Base-by-base conservation (phyloP, 2,329 filamentous ascomycete species). In the Claviceps sp. region DNA sequence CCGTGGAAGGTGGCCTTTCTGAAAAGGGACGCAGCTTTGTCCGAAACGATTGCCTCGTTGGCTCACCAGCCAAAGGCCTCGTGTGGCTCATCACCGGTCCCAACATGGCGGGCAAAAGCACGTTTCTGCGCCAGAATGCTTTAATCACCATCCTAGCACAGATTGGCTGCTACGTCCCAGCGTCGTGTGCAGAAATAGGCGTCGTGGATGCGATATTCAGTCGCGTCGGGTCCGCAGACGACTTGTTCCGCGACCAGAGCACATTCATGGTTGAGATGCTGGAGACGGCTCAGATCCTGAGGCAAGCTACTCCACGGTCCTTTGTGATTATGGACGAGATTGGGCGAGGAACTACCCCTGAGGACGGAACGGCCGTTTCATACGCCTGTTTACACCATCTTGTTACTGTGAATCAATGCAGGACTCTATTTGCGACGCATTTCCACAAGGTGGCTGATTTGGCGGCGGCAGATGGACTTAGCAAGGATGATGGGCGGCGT, bases 261-360 rank as follows among this genome's bases (percentile, higher is more conserved):
- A 98, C 94, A 0, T 98, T 98, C 68, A 97, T 98, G 93, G 89
- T 97, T 1, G 93, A 98, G 70, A 98, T 98, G 93, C 77, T 96
- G 2, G 93, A 98, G 69, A 95, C 93, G 19, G 90, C 91, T 1
- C 78, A 85, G 26, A 98, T 98, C 50, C 76, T 98, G 50, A 87
- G 85, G 55, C 77, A 87, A 58, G 91, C 93, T 0, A 97, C 91
- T 1, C 70, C 82, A 1, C 78, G 84, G 24, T 93, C 86, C 0
- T 94, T 98, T 61, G 91, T 93, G 55, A 91, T 98, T 66, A 97
- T 98, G 91, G 93, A 98, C 66, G 93, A 98, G 72, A 87, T 98
- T 40, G 93, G 93, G 0, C 78, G 93, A 47, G 93, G 93, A 8
- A 98, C 94, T 0, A 95, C 93, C 19, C 89, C 91, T 0, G 85